Evolutionary conservation across 805 yeast species (phyloP).

Genomic region (Debaryomyces tyrocola): DNA sequence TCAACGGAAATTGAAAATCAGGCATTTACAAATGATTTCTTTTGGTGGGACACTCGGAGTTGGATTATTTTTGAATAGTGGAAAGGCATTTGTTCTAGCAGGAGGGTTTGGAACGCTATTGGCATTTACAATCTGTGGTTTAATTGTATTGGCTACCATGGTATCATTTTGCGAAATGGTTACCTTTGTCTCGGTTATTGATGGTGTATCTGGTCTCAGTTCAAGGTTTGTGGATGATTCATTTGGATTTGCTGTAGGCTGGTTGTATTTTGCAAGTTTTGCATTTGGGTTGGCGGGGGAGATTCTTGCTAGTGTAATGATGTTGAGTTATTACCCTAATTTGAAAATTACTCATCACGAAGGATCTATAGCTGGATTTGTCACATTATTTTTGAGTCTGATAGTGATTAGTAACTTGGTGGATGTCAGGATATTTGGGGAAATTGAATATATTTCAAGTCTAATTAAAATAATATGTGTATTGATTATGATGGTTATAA

Average conservation of each 20-base stretch:
- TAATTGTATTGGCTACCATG: constrained; percentile 67
- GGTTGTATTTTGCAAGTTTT: constrained; percentile 73
- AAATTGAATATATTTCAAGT: constrained; percentile 65
- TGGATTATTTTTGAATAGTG: constrained; percentile 67
- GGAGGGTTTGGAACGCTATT: constrained; percentile 77
- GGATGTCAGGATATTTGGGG: constrained; percentile 74
- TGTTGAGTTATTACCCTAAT: constrained; percentile 65
- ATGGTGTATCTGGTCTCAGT: constrained; percentile 74
- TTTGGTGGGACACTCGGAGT: constrained; percentile 80
- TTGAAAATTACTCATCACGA: constrained; percentile 48
- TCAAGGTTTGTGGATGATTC: constrained; percentile 77
- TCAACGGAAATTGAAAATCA: constrained; percentile 59
- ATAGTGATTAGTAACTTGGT: constrained; percentile 55
- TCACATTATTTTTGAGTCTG: constrained; percentile 54
- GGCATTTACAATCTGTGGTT: constrained; percentile 65
- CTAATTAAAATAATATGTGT: constrained; percentile 55
- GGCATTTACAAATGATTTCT: constrained; percentile 77
- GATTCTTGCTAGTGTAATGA: constrained; percentile 74
- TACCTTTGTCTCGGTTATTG: constrained; percentile 74
- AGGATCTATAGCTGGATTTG: constrained; percentile 58
- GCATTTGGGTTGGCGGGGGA: constrained; percentile 76
- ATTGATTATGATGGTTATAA: constrained; percentile 54
- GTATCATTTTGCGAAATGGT: constrained; percentile 80
- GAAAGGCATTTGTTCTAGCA: constrained; percentile 69
- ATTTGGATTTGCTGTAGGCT: constrained; percentile 72